Evolutionary conservation across 176 grass and related monocot species (phyloP).

Genomic region (Juncus effusus): DNA sequence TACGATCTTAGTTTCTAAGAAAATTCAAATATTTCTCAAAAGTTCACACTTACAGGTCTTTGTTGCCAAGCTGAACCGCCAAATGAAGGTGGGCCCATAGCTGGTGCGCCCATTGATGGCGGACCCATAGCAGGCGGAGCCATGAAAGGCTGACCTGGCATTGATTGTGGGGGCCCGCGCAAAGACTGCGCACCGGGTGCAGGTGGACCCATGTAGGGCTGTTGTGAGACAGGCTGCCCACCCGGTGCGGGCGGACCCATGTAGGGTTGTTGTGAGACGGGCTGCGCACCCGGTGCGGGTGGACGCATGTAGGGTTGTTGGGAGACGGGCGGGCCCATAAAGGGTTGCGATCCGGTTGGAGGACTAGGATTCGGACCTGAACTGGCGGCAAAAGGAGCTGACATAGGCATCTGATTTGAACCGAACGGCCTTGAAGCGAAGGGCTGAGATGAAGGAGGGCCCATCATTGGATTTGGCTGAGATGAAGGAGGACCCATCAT

Average conservation of each 20-base stretch:
- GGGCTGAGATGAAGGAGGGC: constrained; percentile 17
- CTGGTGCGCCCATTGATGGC: constrained; percentile 13
- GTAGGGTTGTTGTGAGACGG: constrained; percentile 31
- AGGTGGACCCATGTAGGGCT: constrained; percentile 30
- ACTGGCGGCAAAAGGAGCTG: constrained; percentile 27
- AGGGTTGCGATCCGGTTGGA: constrained; percentile 36
- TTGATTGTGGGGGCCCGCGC: background rate
- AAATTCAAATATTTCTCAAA: background rate
- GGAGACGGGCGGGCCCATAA: constrained; percentile 28
- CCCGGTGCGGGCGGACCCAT: constrained; percentile 24
- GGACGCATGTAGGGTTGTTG: constrained; percentile 30
- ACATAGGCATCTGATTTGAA: constrained; percentile 11
- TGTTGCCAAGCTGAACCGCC: constrained; percentile 39
- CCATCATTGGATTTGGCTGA: constrained; percentile 18
- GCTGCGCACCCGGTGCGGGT: constrained; percentile 13
- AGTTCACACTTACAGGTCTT: constrained; percentile 31
- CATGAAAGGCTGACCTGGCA: constrained; percentile 24
- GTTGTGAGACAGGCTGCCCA: constrained; percentile 25
- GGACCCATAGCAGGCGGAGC: background rate
- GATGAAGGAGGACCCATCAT: constrained; percentile 12
- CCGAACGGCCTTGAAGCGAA: constrained; percentile 26
- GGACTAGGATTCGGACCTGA: constrained; percentile 31
- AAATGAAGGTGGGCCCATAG: constrained; percentile 21
- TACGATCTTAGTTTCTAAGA: no score
- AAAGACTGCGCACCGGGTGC: constrained; percentile 8